A percentile compares a stretch with the other conserved stretches of the same genome.
Conservation (phyloP, 2,329 filamentous ascomycete species). For the Colletotrichum spinosum region DNA sequence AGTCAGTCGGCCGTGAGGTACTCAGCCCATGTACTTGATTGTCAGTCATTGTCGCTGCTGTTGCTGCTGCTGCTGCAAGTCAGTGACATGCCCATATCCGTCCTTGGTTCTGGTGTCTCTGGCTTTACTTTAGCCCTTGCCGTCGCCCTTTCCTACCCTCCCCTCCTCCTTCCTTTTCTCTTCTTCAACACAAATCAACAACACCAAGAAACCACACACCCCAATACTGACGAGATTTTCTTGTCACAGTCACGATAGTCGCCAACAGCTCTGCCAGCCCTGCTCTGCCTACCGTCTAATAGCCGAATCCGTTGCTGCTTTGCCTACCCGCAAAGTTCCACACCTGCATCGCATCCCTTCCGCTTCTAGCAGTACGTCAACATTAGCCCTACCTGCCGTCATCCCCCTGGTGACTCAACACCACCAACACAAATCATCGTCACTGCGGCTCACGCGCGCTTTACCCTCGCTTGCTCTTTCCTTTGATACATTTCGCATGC, state of each 20-base stretch:
- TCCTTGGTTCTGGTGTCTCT: constrained; percentile 41
- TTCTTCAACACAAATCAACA: constrained; percentile 61
- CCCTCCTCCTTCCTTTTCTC: constrained; percentile 49
- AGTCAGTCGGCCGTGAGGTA: background rate
- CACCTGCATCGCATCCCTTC: constrained; percentile 38
- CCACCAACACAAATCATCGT: constrained; percentile 27
- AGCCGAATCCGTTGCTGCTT: constrained; percentile 29
- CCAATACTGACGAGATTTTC: constrained; percentile 64
- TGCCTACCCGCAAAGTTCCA: constrained; percentile 41
- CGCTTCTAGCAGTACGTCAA: constrained; percentile 42
- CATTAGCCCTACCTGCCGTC: constrained; percentile 24
- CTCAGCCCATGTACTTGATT: background rate
- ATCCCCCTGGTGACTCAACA: constrained; percentile 37
- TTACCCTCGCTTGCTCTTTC: background rate
- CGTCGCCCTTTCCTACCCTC: constrained; percentile 44
- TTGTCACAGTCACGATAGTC: constrained; percentile 72
- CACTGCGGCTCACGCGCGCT: background rate
- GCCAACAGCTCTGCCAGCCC: constrained; percentile 62
- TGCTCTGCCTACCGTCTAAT: constrained; percentile 43
- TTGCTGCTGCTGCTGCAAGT: constrained; percentile 6
- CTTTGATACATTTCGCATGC: constrained; percentile 9
- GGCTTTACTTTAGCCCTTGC: constrained; percentile 38
- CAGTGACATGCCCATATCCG: constrained; percentile 36
- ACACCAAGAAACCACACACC: constrained; percentile 54
- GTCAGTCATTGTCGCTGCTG: constrained; percentile 10